A percentile compares a stretch with the other conserved stretches of the same genome.
Conservation (phyloP, 2,329 filamentous ascomycete species). For the Rosellinia necatrix region DNA sequence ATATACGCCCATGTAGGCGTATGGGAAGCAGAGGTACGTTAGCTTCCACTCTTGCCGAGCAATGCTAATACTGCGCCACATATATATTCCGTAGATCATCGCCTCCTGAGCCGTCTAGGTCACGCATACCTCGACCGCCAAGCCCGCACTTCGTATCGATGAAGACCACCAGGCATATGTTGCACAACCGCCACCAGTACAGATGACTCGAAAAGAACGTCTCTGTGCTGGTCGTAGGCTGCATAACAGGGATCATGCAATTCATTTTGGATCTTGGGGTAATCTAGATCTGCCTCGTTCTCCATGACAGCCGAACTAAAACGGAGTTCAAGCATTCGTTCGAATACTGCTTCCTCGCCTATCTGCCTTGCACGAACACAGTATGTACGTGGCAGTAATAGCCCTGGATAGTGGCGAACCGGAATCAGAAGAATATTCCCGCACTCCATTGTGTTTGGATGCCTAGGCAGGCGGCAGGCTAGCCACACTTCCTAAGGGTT, state of each 20-base stretch:
- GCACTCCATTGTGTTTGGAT: constrained; percentile 2
- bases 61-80: constrained; percentile 11
- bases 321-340: neutral
- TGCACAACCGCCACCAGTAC: neutral
- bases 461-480: constrained; percentile 7
- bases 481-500: constrained; percentile 20
- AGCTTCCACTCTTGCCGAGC: constrained; percentile 7
- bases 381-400: no score
- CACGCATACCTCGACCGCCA: constrained; percentile 10
- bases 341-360: neutral
- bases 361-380: constrained; percentile 1
- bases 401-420: constrained; percentile 17
- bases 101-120: constrained; percentile 18
- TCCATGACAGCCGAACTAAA: neutral
- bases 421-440: constrained; percentile 10
- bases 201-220: constrained; percentile 14
- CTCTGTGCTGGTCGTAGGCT: neutral
- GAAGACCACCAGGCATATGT: neutral
- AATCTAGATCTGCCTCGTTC: constrained; percentile 6
- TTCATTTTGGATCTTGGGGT: neutral
- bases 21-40: constrained; percentile 2
- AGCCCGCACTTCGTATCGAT: constrained; percentile 9
- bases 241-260: neutral
- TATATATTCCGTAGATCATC: constrained; percentile 14
- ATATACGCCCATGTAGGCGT: neutral